These are phyloP conservation scores for Phytophthora macrochlamydospora DNA, from an alignment of 352 stramenopile genomes.

Conservation along the genomic window DNA sequence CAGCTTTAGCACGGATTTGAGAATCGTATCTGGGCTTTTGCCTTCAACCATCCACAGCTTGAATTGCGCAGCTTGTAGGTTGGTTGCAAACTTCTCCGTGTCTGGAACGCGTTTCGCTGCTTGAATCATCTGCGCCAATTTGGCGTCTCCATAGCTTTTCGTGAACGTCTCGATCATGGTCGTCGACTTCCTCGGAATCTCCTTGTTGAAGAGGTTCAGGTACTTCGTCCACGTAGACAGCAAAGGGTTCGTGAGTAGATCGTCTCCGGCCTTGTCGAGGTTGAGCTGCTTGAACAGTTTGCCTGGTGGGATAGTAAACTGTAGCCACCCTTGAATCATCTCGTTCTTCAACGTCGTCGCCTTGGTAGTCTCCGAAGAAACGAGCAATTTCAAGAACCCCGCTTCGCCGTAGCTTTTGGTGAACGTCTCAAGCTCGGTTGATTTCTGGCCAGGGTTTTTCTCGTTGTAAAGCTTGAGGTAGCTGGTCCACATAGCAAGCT, in stretches of 20 bases:
- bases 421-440: slow-evolving; percentile 10
- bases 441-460: slow-evolving; percentile 10
- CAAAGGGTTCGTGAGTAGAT: slow-evolving; percentile 6
- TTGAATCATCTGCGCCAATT: slow-evolving; percentile 12
- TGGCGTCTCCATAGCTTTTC: slow-evolving; percentile 19
- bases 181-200: slow-evolving; percentile 11
- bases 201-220: slow-evolving; percentile 17
- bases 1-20: slow-evolving; percentile 16
- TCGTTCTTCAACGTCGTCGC: slow-evolving; percentile 7
- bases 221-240: slow-evolving; percentile 6
- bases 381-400: slow-evolving; percentile 9
- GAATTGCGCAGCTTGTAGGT: slow-evolving; percentile 13
- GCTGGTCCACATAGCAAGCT: slow-evolving; percentile 2
- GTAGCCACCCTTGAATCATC: slow-evolving; percentile 1
- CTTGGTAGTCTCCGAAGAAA: background rate
- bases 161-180: slow-evolving; percentile 16
- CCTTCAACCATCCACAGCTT: slow-evolving; percentile 11
- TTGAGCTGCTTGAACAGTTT: slow-evolving; percentile 1
- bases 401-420: slow-evolving; percentile 20
- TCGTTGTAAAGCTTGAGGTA: slow-evolving; percentile 20
- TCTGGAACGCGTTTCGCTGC: background rate
- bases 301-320: background rate
- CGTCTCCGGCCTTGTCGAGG: slow-evolving; percentile 3
- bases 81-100: slow-evolving; percentile 7
- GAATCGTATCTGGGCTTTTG: slow-evolving; percentile 5